Conservation (phyloP, 257 asterid genomes). For the Forsythia viridissima region DNA sequence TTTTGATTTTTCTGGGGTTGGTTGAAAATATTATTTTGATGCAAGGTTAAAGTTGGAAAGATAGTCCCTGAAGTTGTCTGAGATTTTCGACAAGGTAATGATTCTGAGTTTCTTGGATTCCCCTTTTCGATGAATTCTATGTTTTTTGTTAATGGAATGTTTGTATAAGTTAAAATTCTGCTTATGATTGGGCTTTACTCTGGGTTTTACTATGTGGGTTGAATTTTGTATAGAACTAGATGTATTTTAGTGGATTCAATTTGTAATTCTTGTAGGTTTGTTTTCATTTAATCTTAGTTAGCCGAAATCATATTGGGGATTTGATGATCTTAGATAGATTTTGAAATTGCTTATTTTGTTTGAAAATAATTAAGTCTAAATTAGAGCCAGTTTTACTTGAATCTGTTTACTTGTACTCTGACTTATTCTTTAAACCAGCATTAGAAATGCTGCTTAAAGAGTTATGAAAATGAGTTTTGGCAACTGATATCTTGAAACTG, state of each 20-base stretch:
- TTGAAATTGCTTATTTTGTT: slow-evolving; percentile 16
- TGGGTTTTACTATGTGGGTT: slow-evolving; percentile 22
- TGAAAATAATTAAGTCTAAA: slow-evolving; percentile 20
- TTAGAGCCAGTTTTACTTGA: slow-evolving; percentile 4
- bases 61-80: background rate
- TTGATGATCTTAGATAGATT: slow-evolving; percentile 15
- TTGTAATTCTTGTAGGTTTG: slow-evolving; percentile 16
- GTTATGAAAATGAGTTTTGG: background rate
- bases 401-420: background rate
- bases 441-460: background rate
- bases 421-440: background rate
- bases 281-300: slow-evolving; percentile 14
- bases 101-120: background rate
- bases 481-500: background rate
- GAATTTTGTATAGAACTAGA: slow-evolving; percentile 5
- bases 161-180: slow-evolving; percentile 7
- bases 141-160: background rate
- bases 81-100: background rate
- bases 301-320: background rate
- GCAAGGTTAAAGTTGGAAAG: slow-evolving; percentile 20
- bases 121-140: background rate
- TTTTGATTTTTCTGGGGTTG: slow-evolving; percentile 16
- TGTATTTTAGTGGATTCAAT: slow-evolving; percentile 16
- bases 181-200: slow-evolving; percentile 15
- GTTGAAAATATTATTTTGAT: slow-evolving; percentile 14